Evolutionary conservation across 192 early-diverging fungal species (phyloP).

Genomic region (Physocladia obscura): DNA sequence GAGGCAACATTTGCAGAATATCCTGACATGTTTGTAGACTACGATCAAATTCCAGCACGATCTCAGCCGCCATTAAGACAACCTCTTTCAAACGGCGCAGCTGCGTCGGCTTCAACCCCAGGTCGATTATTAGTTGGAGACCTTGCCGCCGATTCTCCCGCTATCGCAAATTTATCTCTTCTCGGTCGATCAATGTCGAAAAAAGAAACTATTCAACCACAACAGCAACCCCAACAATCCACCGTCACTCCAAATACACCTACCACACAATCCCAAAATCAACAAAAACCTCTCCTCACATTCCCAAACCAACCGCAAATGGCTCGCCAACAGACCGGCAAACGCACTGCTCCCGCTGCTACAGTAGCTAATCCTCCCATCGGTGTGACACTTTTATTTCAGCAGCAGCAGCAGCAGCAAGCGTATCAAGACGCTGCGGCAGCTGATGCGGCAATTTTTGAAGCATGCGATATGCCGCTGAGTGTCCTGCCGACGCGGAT

Average conservation of each 20-base stretch:
- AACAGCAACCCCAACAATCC: not conserved
- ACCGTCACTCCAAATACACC: not conserved
- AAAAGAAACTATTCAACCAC: not conserved
- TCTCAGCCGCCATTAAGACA: slow-evolving; percentile 6
- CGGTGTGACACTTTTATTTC: not conserved
- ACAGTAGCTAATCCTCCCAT: not conserved
- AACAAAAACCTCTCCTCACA: slow-evolving; percentile 11
- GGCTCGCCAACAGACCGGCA: too few relatives aligned
- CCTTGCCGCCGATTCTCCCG: not conserved
- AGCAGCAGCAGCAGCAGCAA: not conserved
- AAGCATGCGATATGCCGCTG: slow-evolving; percentile 10
- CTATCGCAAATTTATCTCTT: not conserved
- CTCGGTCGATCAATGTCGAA: slow-evolving; percentile 3
- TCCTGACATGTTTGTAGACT: slow-evolving; percentile 46
- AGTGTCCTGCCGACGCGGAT: not conserved
- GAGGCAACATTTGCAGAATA: slow-evolving; percentile 45
- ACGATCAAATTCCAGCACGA: slow-evolving; percentile 32
- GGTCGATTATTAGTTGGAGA: not conserved
- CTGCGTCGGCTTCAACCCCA: not conserved
- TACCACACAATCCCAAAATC: not conserved
- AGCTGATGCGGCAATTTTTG: not conserved
- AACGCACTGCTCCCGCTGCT: too few relatives aligned
- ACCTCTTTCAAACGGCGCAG: not conserved
- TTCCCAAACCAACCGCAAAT: not conserved
- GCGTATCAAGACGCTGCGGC: not conserved